These are phyloP conservation scores for Acaromyces ingoldii DNA, from an alignment of 1,284 basidiomycete genomes.

Conservation along the genomic window DNA sequence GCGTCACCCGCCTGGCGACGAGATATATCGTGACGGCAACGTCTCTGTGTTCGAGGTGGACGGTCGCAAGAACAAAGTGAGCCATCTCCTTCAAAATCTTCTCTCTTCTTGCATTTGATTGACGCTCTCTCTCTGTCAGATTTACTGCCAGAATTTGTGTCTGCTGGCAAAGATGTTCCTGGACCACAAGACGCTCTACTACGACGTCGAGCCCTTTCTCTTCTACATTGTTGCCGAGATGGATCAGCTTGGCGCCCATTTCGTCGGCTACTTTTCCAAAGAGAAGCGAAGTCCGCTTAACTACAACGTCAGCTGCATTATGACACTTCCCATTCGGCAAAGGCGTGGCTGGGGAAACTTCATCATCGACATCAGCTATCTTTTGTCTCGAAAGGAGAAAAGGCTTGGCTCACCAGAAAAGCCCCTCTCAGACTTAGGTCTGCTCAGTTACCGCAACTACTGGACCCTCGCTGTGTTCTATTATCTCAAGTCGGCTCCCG, in stretches of 20 bases:
- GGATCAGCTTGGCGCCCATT: constrained; percentile 84
- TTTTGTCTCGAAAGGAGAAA: constrained; percentile 89
- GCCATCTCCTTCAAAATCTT: not conserved
- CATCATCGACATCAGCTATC: constrained; percentile 83
- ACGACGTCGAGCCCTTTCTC: constrained; percentile 98
- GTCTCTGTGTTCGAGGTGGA: constrained; percentile 98
- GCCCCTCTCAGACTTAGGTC: constrained; percentile 87
- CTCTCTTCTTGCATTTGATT: not conserved
- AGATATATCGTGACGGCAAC: constrained; percentile 95
- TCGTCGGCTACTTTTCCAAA: constrained; percentile 98
- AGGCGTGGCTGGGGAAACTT: constrained; percentile 90
- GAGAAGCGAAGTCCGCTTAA: constrained; percentile 97
- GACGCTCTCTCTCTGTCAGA: constrained; percentile 41
- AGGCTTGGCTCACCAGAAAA: constrained; percentile 97
- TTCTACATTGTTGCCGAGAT: constrained; percentile 95
- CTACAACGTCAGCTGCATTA: constrained; percentile 98
- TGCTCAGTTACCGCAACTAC: constrained; percentile 88
- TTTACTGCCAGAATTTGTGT: constrained; percentile 96
- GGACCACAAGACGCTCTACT: constrained; percentile 98
- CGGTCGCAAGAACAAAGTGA: constrained; percentile 75
- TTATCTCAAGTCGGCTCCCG: constrained; percentile 64
- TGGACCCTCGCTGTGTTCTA: constrained; percentile 89
- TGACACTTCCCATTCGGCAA: constrained; percentile 95
- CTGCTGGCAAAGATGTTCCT: constrained; percentile 96
- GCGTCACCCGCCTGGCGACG: constrained; percentile 88